Conservation (phyloP, 2,329 filamentous ascomycete species). For the Stachybotrys chlorohalonatus region DNA sequence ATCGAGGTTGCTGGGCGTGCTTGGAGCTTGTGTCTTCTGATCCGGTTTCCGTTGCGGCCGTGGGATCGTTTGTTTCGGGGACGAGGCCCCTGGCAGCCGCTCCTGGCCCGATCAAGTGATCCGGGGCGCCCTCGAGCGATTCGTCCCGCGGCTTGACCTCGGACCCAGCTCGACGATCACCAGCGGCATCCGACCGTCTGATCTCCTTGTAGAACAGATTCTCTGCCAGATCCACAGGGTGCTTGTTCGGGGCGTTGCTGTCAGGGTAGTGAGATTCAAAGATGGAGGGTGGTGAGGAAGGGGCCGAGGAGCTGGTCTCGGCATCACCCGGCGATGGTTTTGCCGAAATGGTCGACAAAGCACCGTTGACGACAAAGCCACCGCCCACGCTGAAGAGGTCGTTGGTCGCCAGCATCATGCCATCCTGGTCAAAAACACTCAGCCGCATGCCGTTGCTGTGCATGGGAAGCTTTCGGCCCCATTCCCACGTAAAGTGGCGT, state of each 20-base stretch:
- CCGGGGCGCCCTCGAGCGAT: conserved; percentile 1
- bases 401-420: conserved; percentile 36
- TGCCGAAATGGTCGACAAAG: conserved; percentile 32
- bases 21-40: conserved; percentile 7
- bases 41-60: conserved; percentile 7
- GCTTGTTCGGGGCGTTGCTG: conserved; percentile 13
- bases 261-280: conserved; percentile 2
- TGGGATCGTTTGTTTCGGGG: neutral
- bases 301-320: neutral
- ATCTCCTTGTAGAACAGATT: conserved; percentile 45
- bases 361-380: conserved; percentile 43
- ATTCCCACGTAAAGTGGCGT: conserved; percentile 40
- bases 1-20: conserved; percentile 27
- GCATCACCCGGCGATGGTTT: conserved; percentile 5
- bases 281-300: neutral
- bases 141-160: conserved; percentile 29
- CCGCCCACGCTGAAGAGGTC: conserved; percentile 43
- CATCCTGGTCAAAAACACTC: conserved; percentile 38
- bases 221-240: conserved; percentile 39
- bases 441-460: conserved; percentile 45
- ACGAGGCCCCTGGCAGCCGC: neutral
- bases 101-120: conserved; percentile 5
- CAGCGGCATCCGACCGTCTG: conserved; percentile 33
- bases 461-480: conserved; percentile 39
- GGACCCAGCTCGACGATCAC: conserved; percentile 32